Evolutionary conservation across 106 monocot species (phyloP), one percentile per base, ranked within the genome.

Genomic region (Platanthera guangdongensis): DNA sequence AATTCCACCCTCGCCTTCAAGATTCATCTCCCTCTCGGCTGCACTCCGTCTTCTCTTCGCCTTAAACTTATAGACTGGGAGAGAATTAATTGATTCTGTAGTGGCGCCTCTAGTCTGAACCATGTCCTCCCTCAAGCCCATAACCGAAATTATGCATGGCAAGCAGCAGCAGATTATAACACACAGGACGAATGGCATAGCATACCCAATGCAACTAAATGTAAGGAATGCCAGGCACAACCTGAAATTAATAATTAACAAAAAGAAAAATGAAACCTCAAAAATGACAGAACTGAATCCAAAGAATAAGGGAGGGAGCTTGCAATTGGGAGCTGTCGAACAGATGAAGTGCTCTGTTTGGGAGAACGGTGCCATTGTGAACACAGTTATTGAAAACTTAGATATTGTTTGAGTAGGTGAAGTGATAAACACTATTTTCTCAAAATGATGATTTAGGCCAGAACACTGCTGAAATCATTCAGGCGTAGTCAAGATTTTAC

Each of bases 121-220:
- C 49, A 78, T 19, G 57, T 83, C 83, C 74, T 87, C 87, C 78
- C 87, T 81, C 7, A 75, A 74, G 73, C 87, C 83, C 74, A 83
- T 52, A 21, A 87, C 73, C 28, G 83, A 87, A 59, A 83, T 81
- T 39, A 87, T 81, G 74, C 87, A 87, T 2, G 87, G 87, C 74
- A 87, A 72, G 54, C 87, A 87, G 69, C 87, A 87, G 74, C 87
- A 87, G 19, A 87, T 81, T 48, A 78, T 78, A 9, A 81, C 78
- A 73, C 87, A 87, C 13, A 83, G 47, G 39, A 87, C 81, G 50
- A 87, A 81, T 15, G 87, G 87, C 83, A 87, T 87, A 13, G 83
- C 81, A 68, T 87, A 87, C 13, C 87, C 80, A 48, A 87, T 83
- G 68, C 87, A 87, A 59, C 83, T 83, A 51, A 83, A 81, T 5